Evolutionary conservation across 306 rosid species (phyloP).

Genomic region (Trifolium subterraneum): DNA sequence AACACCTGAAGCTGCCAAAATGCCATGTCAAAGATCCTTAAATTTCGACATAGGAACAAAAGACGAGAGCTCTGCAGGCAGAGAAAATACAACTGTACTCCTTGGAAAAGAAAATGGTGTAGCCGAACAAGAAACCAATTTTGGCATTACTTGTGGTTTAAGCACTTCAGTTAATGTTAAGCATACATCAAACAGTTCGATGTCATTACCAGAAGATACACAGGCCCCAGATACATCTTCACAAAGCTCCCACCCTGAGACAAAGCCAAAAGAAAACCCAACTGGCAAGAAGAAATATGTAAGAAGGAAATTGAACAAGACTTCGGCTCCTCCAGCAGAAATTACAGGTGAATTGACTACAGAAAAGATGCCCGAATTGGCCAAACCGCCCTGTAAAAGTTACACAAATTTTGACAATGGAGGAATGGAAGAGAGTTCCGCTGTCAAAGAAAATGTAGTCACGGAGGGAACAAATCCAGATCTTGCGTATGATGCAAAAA

Average conservation of each 20-base stretch:
- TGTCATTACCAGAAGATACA: constrained; percentile 37
- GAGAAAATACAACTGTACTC: constrained; percentile 35
- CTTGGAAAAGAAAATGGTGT: constrained; percentile 39
- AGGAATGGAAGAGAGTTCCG: constrained; percentile 38
- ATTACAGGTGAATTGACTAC: constrained; percentile 35
- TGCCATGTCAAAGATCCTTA: constrained; percentile 58
- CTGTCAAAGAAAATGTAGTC: constrained; percentile 26
- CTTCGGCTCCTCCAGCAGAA: constrained; percentile 44
- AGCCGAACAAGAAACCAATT: constrained; percentile 32
- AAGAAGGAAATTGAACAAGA: constrained; percentile 36
- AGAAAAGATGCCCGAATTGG: constrained; percentile 34
- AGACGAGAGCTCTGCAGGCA: constrained; percentile 43
- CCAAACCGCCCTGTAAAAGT: constrained; percentile 53
- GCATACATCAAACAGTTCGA: constrained; percentile 38
- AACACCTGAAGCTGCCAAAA: constrained; percentile 40
- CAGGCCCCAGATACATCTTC: constrained; percentile 37
- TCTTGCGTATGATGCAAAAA: constrained; percentile 30
- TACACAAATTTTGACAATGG: constrained; percentile 22
- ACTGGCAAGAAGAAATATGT: constrained; percentile 32
- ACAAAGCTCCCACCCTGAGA: constrained; percentile 20
- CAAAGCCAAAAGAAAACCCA: constrained; percentile 26
- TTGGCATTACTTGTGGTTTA: constrained; percentile 34
- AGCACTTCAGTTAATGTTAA: constrained; percentile 12
- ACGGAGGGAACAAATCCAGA: constrained; percentile 35
- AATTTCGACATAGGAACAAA: constrained; percentile 48